Evolutionary conservation across 2,329 filamentous ascomycete genomes (phyloP), one percentile per base, ranked within the genome.

Genomic region (Clonostachys sp.): DNA sequence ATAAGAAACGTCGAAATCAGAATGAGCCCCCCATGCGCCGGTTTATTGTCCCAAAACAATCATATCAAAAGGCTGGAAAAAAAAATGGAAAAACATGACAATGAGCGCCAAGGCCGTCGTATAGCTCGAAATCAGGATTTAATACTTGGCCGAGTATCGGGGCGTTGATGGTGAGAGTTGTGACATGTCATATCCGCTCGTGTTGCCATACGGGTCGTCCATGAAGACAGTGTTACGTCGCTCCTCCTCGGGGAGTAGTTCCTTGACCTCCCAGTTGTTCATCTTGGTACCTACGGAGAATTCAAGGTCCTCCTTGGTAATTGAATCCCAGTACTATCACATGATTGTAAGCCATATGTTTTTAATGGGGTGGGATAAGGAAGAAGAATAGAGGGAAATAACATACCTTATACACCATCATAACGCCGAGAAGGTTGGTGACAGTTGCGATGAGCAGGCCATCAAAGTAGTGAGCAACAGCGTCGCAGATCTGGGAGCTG

Each of bases 251-350:
- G 86, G 81, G 16, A 94, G 76, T 12, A 89, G 77, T 53, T 97
- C 92, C 73, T 97, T 97, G 63, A 97, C 87, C 64, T 99, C 94
- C 94, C 94, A 99, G 66, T 94, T 96, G 72, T 96, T 95, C 70
- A 89, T 87, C 66, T 92, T 89, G 50, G 90, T 90, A 54, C 92
- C 92, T 44, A 99, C 94, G 4, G 91, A 96, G 70, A 99, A 99
- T 65, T 99, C 94, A 55, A 99, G 85, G 66, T 99, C 94, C 71
- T 99, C 94, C 62, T 89, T 91, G 18, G 94, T 99, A 67, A 99
- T 99, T 14, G 91, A 96, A 64, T 99, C 94, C 94, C 94, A 99
- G 75, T 95, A 99, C 91, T 94, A 57, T 46, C 49, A 49, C 42
- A 44, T 56, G 17, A 36, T 55, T 51, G 54, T 47, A 24, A 43